Percentiles rank a stretch among this genome's conserved stretches.
phyloP scores from a whole-genome alignment of 1,284 basidiomycete species.

The Cutaneotrichosporon sp. region DNA sequence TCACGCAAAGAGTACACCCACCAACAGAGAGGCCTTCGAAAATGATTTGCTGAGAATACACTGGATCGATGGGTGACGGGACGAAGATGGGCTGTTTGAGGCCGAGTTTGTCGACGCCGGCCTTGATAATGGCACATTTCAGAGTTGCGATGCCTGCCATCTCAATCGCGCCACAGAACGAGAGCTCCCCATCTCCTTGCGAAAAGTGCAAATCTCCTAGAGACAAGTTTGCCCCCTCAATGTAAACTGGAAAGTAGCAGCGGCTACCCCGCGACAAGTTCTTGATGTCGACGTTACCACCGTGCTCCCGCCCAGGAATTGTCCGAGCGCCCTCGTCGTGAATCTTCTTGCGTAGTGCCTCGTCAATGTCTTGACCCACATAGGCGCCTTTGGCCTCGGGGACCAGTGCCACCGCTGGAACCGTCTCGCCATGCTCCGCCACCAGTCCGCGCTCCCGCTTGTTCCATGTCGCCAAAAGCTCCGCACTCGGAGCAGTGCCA shows the following conservation, averaged over 20 bases:
- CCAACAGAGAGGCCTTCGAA: conserved; percentile 24
- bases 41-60: conserved; percentile 25
- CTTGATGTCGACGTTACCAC: conserved; percentile 78
- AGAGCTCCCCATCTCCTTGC: conserved; percentile 66
- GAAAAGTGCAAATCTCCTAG: conserved; percentile 77
- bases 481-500: conserved; percentile 67
- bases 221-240: conserved; percentile 68
- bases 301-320: conserved; percentile 69
- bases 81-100: conserved; percentile 70
- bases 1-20: no score
- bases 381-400: conserved; percentile 61
- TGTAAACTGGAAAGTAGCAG: conserved; percentile 57
- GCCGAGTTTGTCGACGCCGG: conserved; percentile 66
- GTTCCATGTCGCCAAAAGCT: conserved; percentile 69
- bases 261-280: conserved; percentile 56
- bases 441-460: conserved; percentile 64
- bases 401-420: conserved; percentile 63
- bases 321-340: conserved; percentile 66
- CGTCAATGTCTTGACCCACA: conserved; percentile 57
- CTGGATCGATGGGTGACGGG: conserved; percentile 21
- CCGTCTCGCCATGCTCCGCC: conserved; percentile 51
- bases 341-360: conserved; percentile 56
- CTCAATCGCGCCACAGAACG: conserved; percentile 50
- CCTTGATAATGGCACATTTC: conserved; percentile 66
- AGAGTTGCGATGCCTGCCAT: conserved; percentile 69